Conservation (phyloP, 2,329 filamentous ascomycete genomes). For the Fusarium xylarioides region DNA sequence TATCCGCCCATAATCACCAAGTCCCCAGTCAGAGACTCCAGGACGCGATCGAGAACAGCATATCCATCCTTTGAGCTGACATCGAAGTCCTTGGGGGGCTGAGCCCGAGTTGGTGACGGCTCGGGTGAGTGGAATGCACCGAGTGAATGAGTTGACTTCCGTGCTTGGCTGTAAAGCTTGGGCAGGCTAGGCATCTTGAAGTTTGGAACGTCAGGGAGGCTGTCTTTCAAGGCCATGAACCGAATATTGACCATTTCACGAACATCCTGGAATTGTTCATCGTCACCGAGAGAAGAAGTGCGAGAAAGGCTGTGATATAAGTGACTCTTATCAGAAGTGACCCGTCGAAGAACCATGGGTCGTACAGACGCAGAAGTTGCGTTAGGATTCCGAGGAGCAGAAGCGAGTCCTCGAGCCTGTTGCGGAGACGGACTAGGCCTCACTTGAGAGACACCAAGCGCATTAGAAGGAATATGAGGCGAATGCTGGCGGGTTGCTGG, state of each 20-base stretch:
- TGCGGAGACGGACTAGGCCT: slow-evolving; percentile 22
- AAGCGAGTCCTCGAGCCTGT: slow-evolving; percentile 11
- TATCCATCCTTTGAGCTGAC: slow-evolving; percentile 31
- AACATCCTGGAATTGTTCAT: slow-evolving; percentile 80
- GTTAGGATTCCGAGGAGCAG: background rate
- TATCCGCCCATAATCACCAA: slow-evolving; percentile 91
- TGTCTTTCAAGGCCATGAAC: slow-evolving; percentile 90
- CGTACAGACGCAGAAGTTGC: slow-evolving; percentile 25
- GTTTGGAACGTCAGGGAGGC: slow-evolving; percentile 79
- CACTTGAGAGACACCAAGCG: slow-evolving; percentile 5
- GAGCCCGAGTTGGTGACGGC: slow-evolving; percentile 38
- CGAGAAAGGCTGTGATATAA: slow-evolving; percentile 79
- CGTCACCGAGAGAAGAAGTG: slow-evolving; percentile 85
- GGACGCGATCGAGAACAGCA: slow-evolving; percentile 59
- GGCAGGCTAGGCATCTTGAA: slow-evolving; percentile 75
- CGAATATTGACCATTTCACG: slow-evolving; percentile 87
- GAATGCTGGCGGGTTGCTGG: slow-evolving; percentile 6
- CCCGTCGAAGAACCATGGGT: slow-evolving; percentile 44
- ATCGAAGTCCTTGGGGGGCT: slow-evolving; percentile 25
- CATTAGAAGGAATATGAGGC: background rate
- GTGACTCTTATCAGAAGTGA: slow-evolving; percentile 74
- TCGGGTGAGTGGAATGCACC: slow-evolving; percentile 45
- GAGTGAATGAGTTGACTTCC: slow-evolving; percentile 46
- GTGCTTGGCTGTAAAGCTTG: slow-evolving; percentile 54
- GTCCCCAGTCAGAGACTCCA: slow-evolving; percentile 81